Conservation (phyloP, 2,329 filamentous ascomycete genomes). For the Pyrenophora seminiperda region DNA sequence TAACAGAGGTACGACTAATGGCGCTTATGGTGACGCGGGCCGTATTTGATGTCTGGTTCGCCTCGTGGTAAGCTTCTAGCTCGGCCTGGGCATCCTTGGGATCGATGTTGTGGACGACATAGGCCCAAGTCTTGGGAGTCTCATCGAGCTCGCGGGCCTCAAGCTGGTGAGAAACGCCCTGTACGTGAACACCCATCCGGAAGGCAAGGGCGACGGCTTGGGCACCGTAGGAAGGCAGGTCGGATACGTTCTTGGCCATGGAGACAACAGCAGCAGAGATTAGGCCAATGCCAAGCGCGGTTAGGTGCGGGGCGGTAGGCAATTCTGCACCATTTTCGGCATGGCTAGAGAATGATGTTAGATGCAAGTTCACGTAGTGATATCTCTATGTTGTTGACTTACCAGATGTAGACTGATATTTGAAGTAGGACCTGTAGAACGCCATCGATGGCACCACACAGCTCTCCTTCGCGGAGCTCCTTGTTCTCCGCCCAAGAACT, state of each 20-base stretch:
- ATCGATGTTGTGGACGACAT: conserved; percentile 47
- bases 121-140: conserved; percentile 50
- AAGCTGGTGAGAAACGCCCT: conserved; percentile 52
- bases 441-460: conserved; percentile 55
- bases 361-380: no score
- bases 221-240: conserved; percentile 51
- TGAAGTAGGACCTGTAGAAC: conserved; percentile 51
- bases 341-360: not conserved
- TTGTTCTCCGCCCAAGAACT: conserved; percentile 42
- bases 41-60: conserved; percentile 23
- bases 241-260: conserved; percentile 47
- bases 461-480: conserved; percentile 48
- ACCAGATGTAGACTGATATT: conserved; percentile 54
- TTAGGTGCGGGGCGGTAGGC: not conserved
- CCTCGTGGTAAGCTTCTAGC: conserved; percentile 44
- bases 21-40: conserved; percentile 37
- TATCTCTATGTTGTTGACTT: conserved; percentile 18
- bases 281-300: conserved; percentile 51
- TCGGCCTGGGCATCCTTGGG: conserved; percentile 45
- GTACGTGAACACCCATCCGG: conserved; percentile 53
- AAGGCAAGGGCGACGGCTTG: conserved; percentile 54
- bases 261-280: conserved; percentile 52
- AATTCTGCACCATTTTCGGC: not conserved
- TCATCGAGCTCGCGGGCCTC: conserved; percentile 41
- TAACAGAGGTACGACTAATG: conserved; percentile 32